phyloP scores from a whole-genome alignment of 345 rosid species.

The rapeseed (Brassica napus) region Da-Ae NC_063447.1:12265501-12266000 shows the following conservation, averaged over 20 bases:
- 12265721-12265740: conserved; percentile 16
- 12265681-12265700: conserved; percentile 19
- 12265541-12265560: conserved; percentile 1
- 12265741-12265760: conserved; percentile 26
- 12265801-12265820: neutral
- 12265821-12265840: conserved; percentile 28
- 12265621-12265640: conserved; percentile 15
- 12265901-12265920: neutral
- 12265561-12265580: neutral
- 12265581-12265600: neutral
- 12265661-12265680: conserved; percentile 3
- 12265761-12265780: conserved; percentile 25
- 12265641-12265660: conserved; percentile 1
- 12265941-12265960: neutral
- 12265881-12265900: neutral
- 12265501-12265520: conserved; percentile 20
- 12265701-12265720: conserved; percentile 14
- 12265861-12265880: neutral
- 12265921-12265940: conserved; percentile 18
- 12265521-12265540: neutral
- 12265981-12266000: conserved; percentile 14
- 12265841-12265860: conserved; percentile 8
- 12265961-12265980: conserved; percentile 8
- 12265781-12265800: conserved; percentile 14
- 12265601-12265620: neutral